A percentile compares a stretch with the other conserved stretches of the same genome.
Conservation (phyloP, 2,329 filamentous ascomycete genomes). For the Stachybotrys chlorohalonatus region DNA sequence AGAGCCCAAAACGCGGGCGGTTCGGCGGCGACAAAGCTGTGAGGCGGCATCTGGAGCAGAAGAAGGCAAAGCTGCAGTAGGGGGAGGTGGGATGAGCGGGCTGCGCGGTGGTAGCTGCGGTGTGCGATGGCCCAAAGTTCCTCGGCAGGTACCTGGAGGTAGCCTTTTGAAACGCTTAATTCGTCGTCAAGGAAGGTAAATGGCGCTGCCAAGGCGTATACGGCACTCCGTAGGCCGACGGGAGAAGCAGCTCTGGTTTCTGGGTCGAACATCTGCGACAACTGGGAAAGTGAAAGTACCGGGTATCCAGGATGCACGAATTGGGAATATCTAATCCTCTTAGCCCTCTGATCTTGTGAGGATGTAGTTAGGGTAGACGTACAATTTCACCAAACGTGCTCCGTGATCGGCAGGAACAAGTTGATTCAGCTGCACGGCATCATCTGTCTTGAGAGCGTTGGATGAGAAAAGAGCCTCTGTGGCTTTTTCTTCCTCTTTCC, state of each 20-base stretch:
- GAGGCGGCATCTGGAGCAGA: conserved; percentile 12
- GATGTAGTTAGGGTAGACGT: not conserved
- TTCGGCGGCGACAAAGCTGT: conserved; percentile 12
- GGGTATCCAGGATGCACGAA: conserved; percentile 12
- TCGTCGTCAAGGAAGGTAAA: conserved; percentile 16
- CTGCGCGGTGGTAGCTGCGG: conserved; percentile 11
- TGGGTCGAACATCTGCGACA: conserved; percentile 3
- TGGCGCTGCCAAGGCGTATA: conserved; percentile 13
- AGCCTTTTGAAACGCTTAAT: conserved; percentile 13
- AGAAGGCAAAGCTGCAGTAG: conserved; percentile 12
- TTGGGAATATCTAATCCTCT: conserved; percentile 4
- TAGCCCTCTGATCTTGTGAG: no score
- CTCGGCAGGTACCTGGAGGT: conserved; percentile 11
- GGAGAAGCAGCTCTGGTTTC: not conserved
- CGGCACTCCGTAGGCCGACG: conserved; percentile 11
- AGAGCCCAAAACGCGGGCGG: conserved; percentile 11
- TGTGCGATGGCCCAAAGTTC: conserved; percentile 14
- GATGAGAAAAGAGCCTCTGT: conserved; percentile 7
- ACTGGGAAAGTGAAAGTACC: conserved; percentile 8
- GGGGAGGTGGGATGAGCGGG: conserved; percentile 9
- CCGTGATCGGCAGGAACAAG: conserved; percentile 9
- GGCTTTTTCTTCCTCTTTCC: conserved; percentile 6
- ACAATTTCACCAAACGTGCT: conserved; percentile 7
- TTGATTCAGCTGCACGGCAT: conserved; percentile 7
- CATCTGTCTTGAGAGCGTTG: conserved; percentile 5